Percentiles rank a stretch among this genome's conserved stretches.
Evolutionary conservation across 257 asterid genomes (phyloP).

Genomic region (Solanum dulcamara): DNA sequence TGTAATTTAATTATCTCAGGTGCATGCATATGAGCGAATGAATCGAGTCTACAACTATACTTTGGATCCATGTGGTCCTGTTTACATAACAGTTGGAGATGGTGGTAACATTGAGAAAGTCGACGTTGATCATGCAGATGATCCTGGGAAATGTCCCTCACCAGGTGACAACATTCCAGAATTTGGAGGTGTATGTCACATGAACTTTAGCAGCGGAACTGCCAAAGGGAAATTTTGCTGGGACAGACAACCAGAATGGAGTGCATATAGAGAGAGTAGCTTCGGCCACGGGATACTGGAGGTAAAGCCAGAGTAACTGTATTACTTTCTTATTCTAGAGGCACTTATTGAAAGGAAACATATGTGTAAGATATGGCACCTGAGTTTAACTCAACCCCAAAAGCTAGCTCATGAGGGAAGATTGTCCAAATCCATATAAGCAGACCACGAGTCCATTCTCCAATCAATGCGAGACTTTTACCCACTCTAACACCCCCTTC

Average conservation of each 20-base stretch:
- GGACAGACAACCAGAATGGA: constrained; percentile 88
- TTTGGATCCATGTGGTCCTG: constrained; percentile 70
- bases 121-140: constrained; percentile 75
- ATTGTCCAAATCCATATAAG: too few species aligned
- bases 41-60: constrained; percentile 69
- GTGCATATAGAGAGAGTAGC: constrained; percentile 95
- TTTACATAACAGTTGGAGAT: constrained; percentile 73
- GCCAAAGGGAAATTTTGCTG: constrained; percentile 78
- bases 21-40: constrained; percentile 78
- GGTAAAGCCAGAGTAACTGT: constrained; percentile 25
- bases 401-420: too few species aligned
- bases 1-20: constrained; percentile 21
- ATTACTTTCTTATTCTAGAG: background rate
- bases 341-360: background rate
- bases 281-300: constrained; percentile 95
- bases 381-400: too few species aligned
- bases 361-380: too few species aligned
- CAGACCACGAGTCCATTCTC: too few species aligned
- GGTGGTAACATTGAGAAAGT: constrained; percentile 89
- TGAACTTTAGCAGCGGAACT: constrained; percentile 64
- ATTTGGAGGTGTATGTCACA: constrained; percentile 56
- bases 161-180: constrained; percentile 45
- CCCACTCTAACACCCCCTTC: too few species aligned
- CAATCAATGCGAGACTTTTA: too few species aligned
- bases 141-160: constrained; percentile 67